Base-by-base conservation (phyloP, 106 monocot species). In the Chionographis japonica region DNA sequence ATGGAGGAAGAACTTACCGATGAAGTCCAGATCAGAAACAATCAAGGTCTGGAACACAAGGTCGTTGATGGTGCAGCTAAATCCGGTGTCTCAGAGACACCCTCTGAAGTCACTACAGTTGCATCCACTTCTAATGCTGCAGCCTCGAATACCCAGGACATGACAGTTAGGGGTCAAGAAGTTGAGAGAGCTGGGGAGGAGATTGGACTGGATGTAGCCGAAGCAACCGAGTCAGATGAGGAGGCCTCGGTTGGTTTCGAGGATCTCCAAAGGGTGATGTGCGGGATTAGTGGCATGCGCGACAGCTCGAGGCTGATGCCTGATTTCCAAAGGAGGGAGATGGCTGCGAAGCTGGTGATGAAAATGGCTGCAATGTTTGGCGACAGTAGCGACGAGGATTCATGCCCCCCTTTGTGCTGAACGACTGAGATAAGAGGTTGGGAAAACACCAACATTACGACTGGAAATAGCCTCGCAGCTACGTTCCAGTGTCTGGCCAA, bases 311-410 rank as follows among this genome's bases (percentile, higher is more conserved):
- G 98, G 71, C 69, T 99, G 52, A 93, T 99, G 93, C 98, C 98
- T 4, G 98, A 99, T 78, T 88, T 85, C 71, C 93, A 90, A 62
- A 85, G 98, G 74, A 88, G 85, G 49, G 98, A 93, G 52, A 88
- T 79, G 90, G 93, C 93, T 41, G 93, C 93, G 2, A 90, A 93
- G 60, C 73, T 99, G 65, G 98, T 90, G 1, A 81, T 87, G 81
- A 93, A 84, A 77, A 88, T 99, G 98, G 98, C 93, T 35, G 62
- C 80, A 50, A 85, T 99, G 90, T 99, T 93, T 80, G 90, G 81
- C 16, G 84, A 81, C 37, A 77, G 56, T 70, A 82, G 81, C 55
- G 93, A 93, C 46, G 87, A 90, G 50, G 92, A 90, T 70, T 27
- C 27, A 27, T 27, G 27, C 27, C 27, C 1, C 27, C 27, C 27